Evolutionary conservation across 1,284 basidiomycete genomes (phyloP), one percentile per base, ranked within the genome.

Genomic region (Hemileia vastatrix): DNA sequence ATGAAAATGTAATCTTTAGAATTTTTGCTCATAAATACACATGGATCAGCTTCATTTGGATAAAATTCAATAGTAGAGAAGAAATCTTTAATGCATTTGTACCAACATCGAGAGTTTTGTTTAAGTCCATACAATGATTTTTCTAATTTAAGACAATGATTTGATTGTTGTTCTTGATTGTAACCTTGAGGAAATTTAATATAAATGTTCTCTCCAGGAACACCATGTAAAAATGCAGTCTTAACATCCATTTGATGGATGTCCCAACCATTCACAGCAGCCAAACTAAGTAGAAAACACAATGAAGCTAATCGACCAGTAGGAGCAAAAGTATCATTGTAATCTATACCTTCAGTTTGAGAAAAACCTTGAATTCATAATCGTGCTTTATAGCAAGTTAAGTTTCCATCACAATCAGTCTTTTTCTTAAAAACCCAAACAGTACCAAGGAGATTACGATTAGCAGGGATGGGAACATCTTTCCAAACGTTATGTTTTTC

Each of bases 311-410:
- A 70, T 15, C 72, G 70, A 3, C 75, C 76, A 0, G 80, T 74
- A 0, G 79, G 80, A 0, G 78, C 69, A 57, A 73, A 80, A 0
- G 77, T 80, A 32, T 80, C 71, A 19, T 76, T 72, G 65, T 78
- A 81, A 63, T 82, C 77, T 1, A 78, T 49, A 0, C 79, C 77
- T 2, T 69, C 68, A 0, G 71, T 63, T 66, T 82, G 81, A 0
- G 69, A 69, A 70, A 78, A 81, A 1, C 80, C 80, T 48, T 77
- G 72, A 0, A 77, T 79, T 0, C 80, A 77, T 0, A 80, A 71
- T 0, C 72, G 59, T 0, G 77, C 79, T 56, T 81, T 81, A 62
- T 72, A 71, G 9, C 66, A 63, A 9, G 65, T 43, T 1, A 78
- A 57, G 0, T 71, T 56, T 0, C 79, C 76, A 5, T 72, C 32